These are phyloP conservation scores for Isoetes taiwanensis DNA, from an alignment of 75 land plant species.

Conservation along the genomic window DNA sequence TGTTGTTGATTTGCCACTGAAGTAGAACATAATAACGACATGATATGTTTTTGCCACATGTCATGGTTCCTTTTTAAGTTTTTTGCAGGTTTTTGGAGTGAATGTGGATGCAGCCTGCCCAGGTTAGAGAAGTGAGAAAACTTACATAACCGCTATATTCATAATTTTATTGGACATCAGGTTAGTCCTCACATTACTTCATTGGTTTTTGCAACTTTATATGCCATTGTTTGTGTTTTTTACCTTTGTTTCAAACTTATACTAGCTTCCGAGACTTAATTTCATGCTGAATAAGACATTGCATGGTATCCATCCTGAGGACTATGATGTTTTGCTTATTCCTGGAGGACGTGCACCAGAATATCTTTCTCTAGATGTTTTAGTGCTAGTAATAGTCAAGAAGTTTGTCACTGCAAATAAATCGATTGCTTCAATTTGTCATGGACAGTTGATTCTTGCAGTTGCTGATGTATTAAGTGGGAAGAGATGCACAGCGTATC, in stretches of 20 bases:
- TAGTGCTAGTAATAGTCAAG: slow-evolving; percentile 46
- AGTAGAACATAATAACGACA: too few species aligned
- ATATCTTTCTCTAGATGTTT: slow-evolving; percentile 60
- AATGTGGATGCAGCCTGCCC: slow-evolving; percentile 80
- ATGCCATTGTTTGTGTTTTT: too few species aligned
- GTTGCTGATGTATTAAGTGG: slow-evolving; percentile 60
- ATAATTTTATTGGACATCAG: slow-evolving; percentile 57
- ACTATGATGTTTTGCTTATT: slow-evolving; percentile 65
- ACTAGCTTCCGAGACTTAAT: slow-evolving; percentile 65
- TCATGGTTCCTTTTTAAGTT: slow-evolving; percentile 88
- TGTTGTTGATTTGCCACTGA: too few species aligned
- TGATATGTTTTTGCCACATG: too few species aligned
- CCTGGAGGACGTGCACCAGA: slow-evolving; percentile 98
- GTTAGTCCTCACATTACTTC: slow-evolving; percentile 20
- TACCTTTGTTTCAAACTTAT: too few species aligned
- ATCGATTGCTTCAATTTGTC: slow-evolving; percentile 84
- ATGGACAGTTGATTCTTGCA: slow-evolving; percentile 80
- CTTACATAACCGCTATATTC: slow-evolving; percentile 79
- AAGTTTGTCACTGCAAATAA: slow-evolving; percentile 37
- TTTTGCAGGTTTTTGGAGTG: slow-evolving; percentile 78
- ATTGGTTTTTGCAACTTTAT: too few species aligned
- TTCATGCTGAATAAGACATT: slow-evolving; percentile 67
- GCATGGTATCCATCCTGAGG: slow-evolving; percentile 40
- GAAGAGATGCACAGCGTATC: slow-evolving; percentile 67
- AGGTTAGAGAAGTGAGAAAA: slow-evolving; percentile 77